A percentile compares a stretch with the other conserved stretches of the same genome.
Conservation (phyloP, 2,329 filamentous ascomycete species). For the Delphinella strobiligena region DNA sequence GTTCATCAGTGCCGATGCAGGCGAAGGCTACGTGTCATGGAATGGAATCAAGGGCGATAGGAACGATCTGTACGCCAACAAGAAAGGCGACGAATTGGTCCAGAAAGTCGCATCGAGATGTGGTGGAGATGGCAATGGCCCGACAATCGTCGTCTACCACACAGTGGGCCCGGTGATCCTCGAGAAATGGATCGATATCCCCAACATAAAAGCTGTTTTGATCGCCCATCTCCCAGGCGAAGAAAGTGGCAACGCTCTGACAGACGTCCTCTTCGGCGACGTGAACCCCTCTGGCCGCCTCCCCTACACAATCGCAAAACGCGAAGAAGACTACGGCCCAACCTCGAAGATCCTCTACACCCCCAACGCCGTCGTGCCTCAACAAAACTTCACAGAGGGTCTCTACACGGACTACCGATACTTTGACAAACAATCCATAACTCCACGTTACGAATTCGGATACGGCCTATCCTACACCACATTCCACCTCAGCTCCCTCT, state of each 20-base stretch:
- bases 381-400: conserved; percentile 74
- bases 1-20: conserved; percentile 73
- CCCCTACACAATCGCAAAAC: conserved; percentile 75
- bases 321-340: conserved; percentile 63
- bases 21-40: conserved; percentile 61
- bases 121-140: conserved; percentile 46
- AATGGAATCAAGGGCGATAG: conserved; percentile 65
- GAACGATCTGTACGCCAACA: conserved; percentile 63
- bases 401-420: conserved; percentile 83
- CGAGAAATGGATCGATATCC: conserved; percentile 65
- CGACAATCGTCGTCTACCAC: conserved; percentile 76
- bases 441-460: conserved; percentile 75
- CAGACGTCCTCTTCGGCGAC: conserved; percentile 67
- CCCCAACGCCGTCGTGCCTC: conserved; percentile 57
- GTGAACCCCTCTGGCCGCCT: conserved; percentile 70
- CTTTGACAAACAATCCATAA: conserved; percentile 65
- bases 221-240: conserved; percentile 80
- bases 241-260: conserved; percentile 72
- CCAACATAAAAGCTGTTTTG: conserved; percentile 58
- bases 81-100: conserved; percentile 65
- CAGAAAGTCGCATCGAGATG: conserved; percentile 56
- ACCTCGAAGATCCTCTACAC: conserved; percentile 57
- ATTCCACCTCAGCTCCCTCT: conserved; percentile 50
- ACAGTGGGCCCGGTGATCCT: conserved; percentile 72
- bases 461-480: conserved; percentile 73